These are phyloP conservation scores for Rhododendron ovatum DNA, from an alignment of 148 eudicot genomes.

Conservation along the genomic window DNA sequence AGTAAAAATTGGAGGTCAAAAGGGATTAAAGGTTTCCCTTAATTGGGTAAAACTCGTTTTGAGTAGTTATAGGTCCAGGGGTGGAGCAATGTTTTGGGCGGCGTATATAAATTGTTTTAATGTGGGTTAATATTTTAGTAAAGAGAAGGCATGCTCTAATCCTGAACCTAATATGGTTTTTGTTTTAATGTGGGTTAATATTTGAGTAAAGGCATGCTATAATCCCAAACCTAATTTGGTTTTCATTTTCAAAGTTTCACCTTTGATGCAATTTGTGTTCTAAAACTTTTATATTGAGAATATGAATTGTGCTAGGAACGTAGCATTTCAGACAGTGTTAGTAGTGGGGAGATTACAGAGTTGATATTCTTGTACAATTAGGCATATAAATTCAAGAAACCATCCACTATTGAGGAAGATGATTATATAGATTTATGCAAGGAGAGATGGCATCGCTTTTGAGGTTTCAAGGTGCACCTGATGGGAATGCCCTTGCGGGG, in stretches of 20 bases:
- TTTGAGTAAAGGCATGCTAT: neutral
- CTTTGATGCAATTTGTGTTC: neutral
- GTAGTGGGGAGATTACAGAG: neutral
- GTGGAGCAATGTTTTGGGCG: neutral
- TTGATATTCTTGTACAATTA: neutral
- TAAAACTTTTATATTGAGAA: neutral
- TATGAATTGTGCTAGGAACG: neutral
- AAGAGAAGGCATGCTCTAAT: neutral
- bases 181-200: neutral
- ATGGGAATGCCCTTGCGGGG: neutral
- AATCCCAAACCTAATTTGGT: neutral
- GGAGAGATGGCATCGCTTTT: neutral
- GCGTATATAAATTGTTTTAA: neutral
- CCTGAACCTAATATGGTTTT: neutral
- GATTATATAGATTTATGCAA: neutral
- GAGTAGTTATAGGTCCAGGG: neutral
- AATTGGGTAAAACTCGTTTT: neutral
- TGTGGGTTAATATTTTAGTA: neutral
- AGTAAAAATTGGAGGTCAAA: neutral
- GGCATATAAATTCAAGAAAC: neutral
- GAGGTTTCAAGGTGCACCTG: neutral
- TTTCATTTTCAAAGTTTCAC: neutral
- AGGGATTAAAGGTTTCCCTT: neutral
- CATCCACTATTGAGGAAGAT: neutral
- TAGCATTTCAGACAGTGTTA: neutral